A percentile compares a stretch with the other conserved stretches of the same genome.
Evolutionary conservation across 2,329 filamentous ascomycete species (phyloP).

Genomic region (Penicillium sclerotiorum): DNA sequence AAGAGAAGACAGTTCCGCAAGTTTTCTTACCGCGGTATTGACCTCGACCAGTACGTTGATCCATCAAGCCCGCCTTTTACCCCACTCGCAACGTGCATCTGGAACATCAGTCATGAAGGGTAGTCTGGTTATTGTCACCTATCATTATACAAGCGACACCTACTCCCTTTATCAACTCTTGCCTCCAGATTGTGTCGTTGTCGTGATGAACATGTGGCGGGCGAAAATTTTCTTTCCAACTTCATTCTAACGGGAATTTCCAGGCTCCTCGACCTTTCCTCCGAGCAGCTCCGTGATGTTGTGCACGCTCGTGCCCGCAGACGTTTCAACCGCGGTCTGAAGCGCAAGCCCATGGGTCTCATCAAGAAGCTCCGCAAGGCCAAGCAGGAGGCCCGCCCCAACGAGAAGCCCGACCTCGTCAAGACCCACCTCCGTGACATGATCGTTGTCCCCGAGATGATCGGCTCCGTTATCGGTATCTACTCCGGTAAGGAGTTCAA

Average conservation of each 20-base stretch:
- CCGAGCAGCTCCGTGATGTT: slow-evolving; percentile 98
- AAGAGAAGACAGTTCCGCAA: slow-evolving; percentile 99
- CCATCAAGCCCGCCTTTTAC: slow-evolving; percentile 15
- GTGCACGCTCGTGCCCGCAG: slow-evolving; percentile 98
- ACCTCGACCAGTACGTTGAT: slow-evolving; percentile 91
- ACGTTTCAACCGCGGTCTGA: slow-evolving; percentile 99
- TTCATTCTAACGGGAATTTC: slow-evolving; percentile 29
- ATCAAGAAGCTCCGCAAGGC: slow-evolving; percentile 99
- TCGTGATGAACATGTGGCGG: slow-evolving; percentile 2
- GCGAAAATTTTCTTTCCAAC: neutral
- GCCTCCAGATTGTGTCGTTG: neutral
- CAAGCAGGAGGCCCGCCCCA: slow-evolving; percentile 98
- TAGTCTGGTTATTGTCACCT: neutral
- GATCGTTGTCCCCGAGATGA: slow-evolving; percentile 99
- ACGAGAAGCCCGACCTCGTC: slow-evolving; percentile 99
- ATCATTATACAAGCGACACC: neutral
- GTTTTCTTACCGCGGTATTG: slow-evolving; percentile 99
- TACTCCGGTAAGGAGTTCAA: slow-evolving; percentile 99
- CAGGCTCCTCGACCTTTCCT: slow-evolving; percentile 97
- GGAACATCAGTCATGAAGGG: slow-evolving; percentile 10
- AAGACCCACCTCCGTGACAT: slow-evolving; percentile 99
- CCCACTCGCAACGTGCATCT: slow-evolving; percentile 12
- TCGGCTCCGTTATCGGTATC: slow-evolving; percentile 96
- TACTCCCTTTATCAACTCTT: neutral
- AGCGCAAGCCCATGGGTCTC: slow-evolving; percentile 99